phyloP scores from a whole-genome alignment of 306 rosid species.

The Oxytropis ochrocephala region DNA sequence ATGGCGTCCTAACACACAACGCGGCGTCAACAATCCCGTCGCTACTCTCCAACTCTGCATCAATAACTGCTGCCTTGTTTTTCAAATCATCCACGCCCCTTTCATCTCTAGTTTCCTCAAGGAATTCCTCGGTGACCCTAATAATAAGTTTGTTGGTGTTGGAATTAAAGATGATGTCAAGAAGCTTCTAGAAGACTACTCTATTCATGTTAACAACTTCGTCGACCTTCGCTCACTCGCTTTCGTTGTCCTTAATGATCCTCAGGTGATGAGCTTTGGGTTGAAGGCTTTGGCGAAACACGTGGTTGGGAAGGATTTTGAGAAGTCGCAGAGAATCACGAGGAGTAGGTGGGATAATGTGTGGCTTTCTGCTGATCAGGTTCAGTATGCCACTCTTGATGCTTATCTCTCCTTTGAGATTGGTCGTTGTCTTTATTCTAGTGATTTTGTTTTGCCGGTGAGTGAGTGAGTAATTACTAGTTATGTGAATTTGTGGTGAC shows the following conservation, averaged over 20 bases:
- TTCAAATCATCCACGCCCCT: conserved; percentile 18
- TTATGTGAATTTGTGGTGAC: too few species aligned
- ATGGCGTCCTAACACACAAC: conserved; percentile 21
- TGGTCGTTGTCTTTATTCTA: too few species aligned
- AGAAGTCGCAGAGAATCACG: neutral
- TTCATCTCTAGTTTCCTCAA: neutral
- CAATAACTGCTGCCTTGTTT: conserved; percentile 16
- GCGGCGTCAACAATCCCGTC: neutral
- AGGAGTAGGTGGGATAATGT: conserved; percentile 20
- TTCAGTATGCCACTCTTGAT: neutral
- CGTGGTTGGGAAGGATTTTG: conserved; percentile 1
- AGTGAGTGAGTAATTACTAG: too few species aligned
- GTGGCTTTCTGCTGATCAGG: conserved; percentile 16
- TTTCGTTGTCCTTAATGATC: neutral
- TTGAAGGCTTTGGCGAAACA: neutral
- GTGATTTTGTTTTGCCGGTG: too few species aligned
- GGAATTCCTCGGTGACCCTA: neutral
- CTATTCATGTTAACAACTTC: neutral
- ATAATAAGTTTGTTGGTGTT: conserved; percentile 13
- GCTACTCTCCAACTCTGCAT: conserved; percentile 20
- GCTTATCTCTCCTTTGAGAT: too few species aligned
- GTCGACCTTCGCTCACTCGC: conserved; percentile 17
- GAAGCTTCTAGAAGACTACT: conserved; percentile 2
- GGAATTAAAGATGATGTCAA: conserved; percentile 5
- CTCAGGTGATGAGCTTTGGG: neutral